Conservation (phyloP, 106 monocot genomes). For the Agapanthus africanus region DNA sequence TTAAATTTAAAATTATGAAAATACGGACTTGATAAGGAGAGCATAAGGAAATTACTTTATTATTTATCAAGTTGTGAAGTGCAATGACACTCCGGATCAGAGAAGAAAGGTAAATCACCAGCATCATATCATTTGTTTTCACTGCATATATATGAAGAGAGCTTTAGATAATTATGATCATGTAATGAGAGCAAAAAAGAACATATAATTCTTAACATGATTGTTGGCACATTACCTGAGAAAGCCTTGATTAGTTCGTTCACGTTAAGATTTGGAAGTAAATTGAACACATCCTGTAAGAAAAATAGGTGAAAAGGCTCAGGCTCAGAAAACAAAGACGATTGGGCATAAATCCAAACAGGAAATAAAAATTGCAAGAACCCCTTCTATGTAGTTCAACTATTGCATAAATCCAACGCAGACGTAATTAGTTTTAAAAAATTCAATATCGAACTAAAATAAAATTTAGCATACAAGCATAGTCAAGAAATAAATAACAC, state of each 20-base stretch:
- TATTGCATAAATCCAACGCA: no score
- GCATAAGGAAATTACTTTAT: constrained; percentile 49
- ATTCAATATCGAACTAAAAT: no score
- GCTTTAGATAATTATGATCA: neutral
- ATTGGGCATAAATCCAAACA: no score
- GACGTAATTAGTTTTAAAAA: no score
- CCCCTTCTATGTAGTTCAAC: no score
- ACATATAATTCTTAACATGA: no score
- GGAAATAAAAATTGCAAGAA: no score
- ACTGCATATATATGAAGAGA: constrained; percentile 85
- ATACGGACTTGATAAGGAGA: neutral
- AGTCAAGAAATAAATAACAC: no score
- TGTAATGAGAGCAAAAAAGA: no score
- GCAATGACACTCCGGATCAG: constrained; percentile 98
- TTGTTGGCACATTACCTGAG: neutral
- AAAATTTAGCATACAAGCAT: no score
- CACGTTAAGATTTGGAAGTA: constrained; percentile 96
- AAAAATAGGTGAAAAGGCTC: neutral
- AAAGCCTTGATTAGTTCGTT: constrained; percentile 85
- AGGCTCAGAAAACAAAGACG: no score
- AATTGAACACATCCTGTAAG: constrained; percentile 58
- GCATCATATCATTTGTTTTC: constrained; percentile 99
- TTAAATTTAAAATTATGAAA: neutral
- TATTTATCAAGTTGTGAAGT: constrained; percentile 97
- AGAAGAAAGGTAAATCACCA: constrained; percentile 95